These are phyloP conservation scores for Nicotiana noctiflora DNA, from an alignment of 257 asterid genomes.

Conservation along the genomic window DNA sequence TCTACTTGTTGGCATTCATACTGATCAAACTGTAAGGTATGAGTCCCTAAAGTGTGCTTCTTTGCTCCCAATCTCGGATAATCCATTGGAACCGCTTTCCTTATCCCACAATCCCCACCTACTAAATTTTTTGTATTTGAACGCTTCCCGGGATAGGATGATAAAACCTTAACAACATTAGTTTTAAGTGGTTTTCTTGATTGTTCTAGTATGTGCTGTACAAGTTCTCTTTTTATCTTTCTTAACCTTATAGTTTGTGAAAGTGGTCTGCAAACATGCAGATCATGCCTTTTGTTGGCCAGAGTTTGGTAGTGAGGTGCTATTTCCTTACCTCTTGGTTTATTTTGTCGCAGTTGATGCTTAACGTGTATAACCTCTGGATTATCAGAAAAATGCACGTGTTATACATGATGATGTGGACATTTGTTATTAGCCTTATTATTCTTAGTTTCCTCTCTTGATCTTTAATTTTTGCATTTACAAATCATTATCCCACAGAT, in stretches of 20 bases:
- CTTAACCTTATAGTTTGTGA: neutral
- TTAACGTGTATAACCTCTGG: neutral
- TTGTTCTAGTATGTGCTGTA: neutral
- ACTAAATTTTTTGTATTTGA: neutral
- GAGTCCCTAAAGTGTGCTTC: neutral
- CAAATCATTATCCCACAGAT: neutral
- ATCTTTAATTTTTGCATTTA: neutral
- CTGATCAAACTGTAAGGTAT: conserved; percentile 90
- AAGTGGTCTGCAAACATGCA: too few species aligned
- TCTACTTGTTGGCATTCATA: conserved; percentile 98
- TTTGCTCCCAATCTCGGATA: neutral
- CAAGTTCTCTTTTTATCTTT: neutral
- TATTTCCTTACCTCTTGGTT: neutral
- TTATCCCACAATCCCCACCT: neutral
- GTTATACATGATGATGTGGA: neutral
- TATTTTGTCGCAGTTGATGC: neutral
- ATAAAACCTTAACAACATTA: neutral
- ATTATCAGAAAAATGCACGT: neutral
- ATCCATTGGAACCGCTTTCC: neutral
- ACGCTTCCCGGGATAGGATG: neutral
- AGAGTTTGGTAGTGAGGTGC: neutral
- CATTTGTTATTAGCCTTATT: neutral
- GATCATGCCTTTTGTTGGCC: neutral
- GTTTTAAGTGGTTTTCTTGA: neutral
- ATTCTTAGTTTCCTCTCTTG: neutral